A percentile compares a stretch with the other conserved stretches of the same genome.
These are phyloP conservation scores for Rauvolfia tetraphylla DNA, from an alignment of 257 asterid species.

Conservation along the genomic window DNA sequence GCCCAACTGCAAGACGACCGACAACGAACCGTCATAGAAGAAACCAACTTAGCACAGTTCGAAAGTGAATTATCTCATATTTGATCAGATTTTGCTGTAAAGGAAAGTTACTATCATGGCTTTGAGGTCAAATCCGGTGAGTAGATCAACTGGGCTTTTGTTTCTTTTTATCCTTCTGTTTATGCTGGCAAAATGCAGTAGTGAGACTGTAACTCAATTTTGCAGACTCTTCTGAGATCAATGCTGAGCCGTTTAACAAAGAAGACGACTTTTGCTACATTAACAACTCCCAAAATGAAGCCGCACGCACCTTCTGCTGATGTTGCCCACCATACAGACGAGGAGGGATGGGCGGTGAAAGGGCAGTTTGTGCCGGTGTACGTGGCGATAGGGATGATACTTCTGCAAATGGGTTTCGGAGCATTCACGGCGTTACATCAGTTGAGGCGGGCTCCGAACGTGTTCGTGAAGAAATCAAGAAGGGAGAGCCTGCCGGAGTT, in stretches of 20 bases:
- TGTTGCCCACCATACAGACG: neutral
- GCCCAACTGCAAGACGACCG: neutral
- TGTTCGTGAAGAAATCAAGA: slow-evolving; percentile 30
- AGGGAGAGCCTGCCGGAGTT: slow-evolving; percentile 38
- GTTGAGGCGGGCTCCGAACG: slow-evolving; percentile 26
- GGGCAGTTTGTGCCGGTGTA: slow-evolving; percentile 29
- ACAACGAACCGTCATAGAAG: neutral
- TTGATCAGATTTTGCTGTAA: neutral
- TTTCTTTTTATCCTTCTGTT: neutral
- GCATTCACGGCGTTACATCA: slow-evolving; percentile 25
- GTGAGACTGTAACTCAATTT: neutral
- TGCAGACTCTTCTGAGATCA: slow-evolving; percentile 19
- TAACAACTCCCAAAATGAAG: neutral
- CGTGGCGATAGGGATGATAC: slow-evolving; percentile 34
- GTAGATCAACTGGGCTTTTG: too few species aligned
- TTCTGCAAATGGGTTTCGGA: slow-evolving; percentile 19
- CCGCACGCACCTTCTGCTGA: neutral
- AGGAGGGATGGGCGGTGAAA: neutral
- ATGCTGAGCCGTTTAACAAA: neutral
- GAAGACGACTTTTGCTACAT: slow-evolving; percentile 10
- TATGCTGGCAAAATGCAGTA: neutral
- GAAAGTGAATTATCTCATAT: neutral
- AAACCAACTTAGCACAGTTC: neutral
- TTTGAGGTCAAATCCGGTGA: slow-evolving; percentile 15
- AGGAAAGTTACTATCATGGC: neutral